A percentile compares a stretch with the other conserved stretches of the same genome.
These are phyloP conservation scores for Henckelia pumila DNA, from an alignment of 257 asterid genomes.

Conservation along the genomic window DNA sequence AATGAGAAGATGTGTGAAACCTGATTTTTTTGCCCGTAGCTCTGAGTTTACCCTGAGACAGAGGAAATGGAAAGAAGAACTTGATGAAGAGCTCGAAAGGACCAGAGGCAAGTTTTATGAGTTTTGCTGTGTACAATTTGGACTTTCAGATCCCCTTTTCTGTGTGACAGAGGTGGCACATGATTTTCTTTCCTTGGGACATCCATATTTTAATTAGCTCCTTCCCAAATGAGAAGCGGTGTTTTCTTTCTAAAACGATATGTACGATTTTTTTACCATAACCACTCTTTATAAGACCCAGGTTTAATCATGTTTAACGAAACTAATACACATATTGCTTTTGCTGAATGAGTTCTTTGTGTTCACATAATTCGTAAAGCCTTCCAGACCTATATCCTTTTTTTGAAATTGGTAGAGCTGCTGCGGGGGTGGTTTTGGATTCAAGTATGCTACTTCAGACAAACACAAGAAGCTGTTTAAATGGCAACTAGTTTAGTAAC, in stretches of 20 bases:
- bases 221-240: background rate
- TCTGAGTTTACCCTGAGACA: constrained; percentile 70
- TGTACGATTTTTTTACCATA: background rate
- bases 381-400: background rate
- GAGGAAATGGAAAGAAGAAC: constrained; percentile 96
- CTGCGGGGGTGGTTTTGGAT: background rate
- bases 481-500: background rate
- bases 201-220: background rate
- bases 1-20: constrained; percentile 21
- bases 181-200: background rate
- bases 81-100: constrained; percentile 85
- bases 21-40: constrained; percentile 27
- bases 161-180: constrained; percentile 6
- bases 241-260: background rate
- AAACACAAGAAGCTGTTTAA: background rate
- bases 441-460: background rate
- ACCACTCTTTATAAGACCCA: background rate
- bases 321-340: too few relatives aligned
- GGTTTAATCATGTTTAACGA: background rate
- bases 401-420: background rate
- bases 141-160: constrained; percentile 14
- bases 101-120: constrained; percentile 66
- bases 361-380: background rate
- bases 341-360: background rate
- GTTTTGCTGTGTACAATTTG: constrained; percentile 15